A percentile compares a stretch with the other conserved stretches of the same genome.
Evolutionary conservation across 2,329 filamentous ascomycete species (phyloP).

Genomic region (Alternaria sp.): DNA sequence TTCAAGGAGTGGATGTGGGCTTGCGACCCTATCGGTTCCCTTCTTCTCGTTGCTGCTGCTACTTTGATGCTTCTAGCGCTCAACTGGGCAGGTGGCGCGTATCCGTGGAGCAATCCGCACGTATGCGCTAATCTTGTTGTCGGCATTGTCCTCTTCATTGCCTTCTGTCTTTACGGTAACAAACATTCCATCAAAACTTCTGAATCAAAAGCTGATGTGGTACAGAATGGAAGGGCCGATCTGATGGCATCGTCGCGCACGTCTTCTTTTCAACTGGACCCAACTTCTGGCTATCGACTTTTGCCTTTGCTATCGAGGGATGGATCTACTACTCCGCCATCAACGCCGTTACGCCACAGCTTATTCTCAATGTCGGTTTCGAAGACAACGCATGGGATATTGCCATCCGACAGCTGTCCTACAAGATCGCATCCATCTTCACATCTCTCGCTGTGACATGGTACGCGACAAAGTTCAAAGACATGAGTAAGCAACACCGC

Average conservation of each 20-base stretch:
- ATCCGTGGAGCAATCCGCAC: conserved; percentile 32
- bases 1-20: conserved; percentile 37
- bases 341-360: conserved; percentile 40
- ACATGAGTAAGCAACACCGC: conserved; percentile 26
- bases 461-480: conserved; percentile 38
- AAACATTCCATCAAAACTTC: too few relatives aligned
- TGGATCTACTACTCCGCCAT: conserved; percentile 60
- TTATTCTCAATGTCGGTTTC: conserved; percentile 42
- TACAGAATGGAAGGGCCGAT: conserved; percentile 62
- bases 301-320: conserved; percentile 64
- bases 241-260: conserved; percentile 62
- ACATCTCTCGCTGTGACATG: conserved; percentile 32
- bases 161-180: conserved; percentile 41
- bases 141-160: conserved; percentile 31
- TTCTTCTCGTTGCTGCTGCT: conserved; percentile 32
- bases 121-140: conserved; percentile 32
- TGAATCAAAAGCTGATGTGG: neutral
- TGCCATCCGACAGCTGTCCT: conserved; percentile 36
- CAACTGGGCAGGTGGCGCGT: conserved; percentile 40
- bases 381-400: conserved; percentile 40
- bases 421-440: conserved; percentile 32
- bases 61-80: conserved; percentile 38
- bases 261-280: conserved; percentile 61
- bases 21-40: conserved; percentile 38
- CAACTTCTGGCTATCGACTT: conserved; percentile 62